These are phyloP conservation scores for Pythium oligandrum DNA, from an alignment of 352 stramenopile species.

Conservation along the genomic window DNA sequence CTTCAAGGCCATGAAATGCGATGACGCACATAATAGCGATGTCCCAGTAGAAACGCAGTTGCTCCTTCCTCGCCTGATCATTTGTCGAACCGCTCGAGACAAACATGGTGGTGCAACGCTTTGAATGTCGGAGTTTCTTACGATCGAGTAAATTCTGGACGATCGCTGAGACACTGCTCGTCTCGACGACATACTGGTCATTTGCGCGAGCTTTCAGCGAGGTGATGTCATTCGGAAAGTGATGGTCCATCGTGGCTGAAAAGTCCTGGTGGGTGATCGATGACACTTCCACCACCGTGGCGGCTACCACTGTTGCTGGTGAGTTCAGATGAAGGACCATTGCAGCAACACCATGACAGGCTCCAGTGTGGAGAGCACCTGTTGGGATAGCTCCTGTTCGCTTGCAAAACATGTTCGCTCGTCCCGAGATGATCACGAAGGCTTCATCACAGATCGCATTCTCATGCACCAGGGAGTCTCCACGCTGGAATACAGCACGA, in stretches of 20 bases:
- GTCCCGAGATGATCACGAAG: slow-evolving; percentile 57
- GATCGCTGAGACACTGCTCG: slow-evolving; percentile 39
- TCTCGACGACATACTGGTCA: slow-evolving; percentile 46
- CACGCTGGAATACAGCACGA: slow-evolving; percentile 55
- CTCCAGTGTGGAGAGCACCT: slow-evolving; percentile 42
- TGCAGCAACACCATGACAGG: slow-evolving; percentile 62
- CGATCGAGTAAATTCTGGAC: slow-evolving; percentile 40
- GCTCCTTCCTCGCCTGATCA: slow-evolving; percentile 45
- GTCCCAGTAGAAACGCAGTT: slow-evolving; percentile 61
- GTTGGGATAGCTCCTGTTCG: slow-evolving; percentile 30
- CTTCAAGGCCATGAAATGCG: slow-evolving; percentile 61
- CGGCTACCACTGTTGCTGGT: slow-evolving; percentile 40
- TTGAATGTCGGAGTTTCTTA: slow-evolving; percentile 38
- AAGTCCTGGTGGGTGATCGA: slow-evolving; percentile 48
- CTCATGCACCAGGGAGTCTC: slow-evolving; percentile 52
- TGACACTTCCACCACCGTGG: slow-evolving; percentile 48
- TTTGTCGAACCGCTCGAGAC: slow-evolving; percentile 23
- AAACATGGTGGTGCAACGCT: slow-evolving; percentile 61
- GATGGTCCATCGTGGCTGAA: slow-evolving; percentile 32
- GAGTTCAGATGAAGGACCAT: slow-evolving; percentile 58
- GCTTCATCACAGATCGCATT: slow-evolving; percentile 66
- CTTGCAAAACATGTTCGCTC: slow-evolving; percentile 57
- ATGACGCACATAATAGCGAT: slow-evolving; percentile 42
- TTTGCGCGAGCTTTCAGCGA: slow-evolving; percentile 29
- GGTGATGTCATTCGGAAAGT: slow-evolving; percentile 42